A percentile compares a stretch with the other conserved stretches of the same genome.
These are phyloP conservation scores for Gonapodya sp. DNA, from an alignment of 192 early-diverging fungal genomes.

Conservation along the genomic window DNA sequence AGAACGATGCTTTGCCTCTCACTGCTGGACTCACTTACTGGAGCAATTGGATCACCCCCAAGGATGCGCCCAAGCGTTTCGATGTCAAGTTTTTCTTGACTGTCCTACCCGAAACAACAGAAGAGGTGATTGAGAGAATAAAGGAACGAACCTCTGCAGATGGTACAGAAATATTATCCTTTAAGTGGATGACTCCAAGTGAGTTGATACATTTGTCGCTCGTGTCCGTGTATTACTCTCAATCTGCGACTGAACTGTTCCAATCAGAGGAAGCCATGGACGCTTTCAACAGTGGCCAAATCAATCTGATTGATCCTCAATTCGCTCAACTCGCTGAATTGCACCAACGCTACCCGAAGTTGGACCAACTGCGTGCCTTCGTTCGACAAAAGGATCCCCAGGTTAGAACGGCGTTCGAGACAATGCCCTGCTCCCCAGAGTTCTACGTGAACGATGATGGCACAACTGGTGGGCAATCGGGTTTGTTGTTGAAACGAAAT, in stretches of 20 bases:
- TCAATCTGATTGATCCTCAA: conserved; percentile 8
- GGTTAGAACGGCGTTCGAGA: neutral
- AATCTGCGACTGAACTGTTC: neutral
- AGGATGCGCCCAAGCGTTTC: neutral
- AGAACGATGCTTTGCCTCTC: neutral
- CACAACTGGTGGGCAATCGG: neutral
- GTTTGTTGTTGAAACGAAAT: too few relatives aligned
- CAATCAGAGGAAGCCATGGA: conserved; percentile 5
- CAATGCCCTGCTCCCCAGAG: neutral
- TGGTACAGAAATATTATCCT: neutral
- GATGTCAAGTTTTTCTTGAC: conserved; percentile 5
- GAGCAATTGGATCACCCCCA: conserved; percentile 6
- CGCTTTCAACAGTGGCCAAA: neutral
- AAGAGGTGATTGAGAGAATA: neutral
- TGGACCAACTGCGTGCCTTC: neutral
- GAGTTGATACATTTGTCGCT: neutral
- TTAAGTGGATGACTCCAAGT: conserved; percentile 2
- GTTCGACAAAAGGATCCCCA: neutral
- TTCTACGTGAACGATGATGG: neutral
- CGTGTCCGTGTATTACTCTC: neutral
- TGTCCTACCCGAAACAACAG: conserved; percentile 1
- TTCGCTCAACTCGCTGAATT: neutral
- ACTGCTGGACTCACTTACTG: neutral
- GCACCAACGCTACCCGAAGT: neutral
- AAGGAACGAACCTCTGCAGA: neutral